Conservation (phyloP, 495 filamentous ascomycete genomes). For the Amphirosellinia nigrospora region DNA sequence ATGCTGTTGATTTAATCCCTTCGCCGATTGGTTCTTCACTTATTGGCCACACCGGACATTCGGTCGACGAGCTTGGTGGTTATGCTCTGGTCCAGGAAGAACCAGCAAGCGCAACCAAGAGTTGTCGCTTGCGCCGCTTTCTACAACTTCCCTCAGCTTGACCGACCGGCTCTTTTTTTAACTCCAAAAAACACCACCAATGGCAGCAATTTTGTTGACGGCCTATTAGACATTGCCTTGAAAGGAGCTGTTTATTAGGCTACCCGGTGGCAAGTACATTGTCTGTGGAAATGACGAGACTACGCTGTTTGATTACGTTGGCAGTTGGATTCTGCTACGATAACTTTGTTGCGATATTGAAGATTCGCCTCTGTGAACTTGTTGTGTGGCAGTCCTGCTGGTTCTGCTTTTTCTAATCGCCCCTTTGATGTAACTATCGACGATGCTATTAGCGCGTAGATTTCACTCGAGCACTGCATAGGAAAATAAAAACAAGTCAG, state of each 20-base stretch:
- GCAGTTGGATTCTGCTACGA: conserved; percentile 11
- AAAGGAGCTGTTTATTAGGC: conserved; percentile 9
- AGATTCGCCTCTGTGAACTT: too few species aligned
- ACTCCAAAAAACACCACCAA: too few species aligned
- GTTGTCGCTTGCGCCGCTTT: conserved; percentile 11
- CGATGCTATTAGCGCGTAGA: too few species aligned
- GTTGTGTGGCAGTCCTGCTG: too few species aligned
- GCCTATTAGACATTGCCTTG: neutral
- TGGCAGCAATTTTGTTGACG: neutral
- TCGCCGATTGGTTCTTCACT: conserved; percentile 27
- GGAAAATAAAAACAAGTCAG: too few species aligned
- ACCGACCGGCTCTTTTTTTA: neutral
- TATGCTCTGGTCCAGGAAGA: neutral
- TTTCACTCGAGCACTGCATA: too few species aligned
- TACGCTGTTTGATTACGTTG: neutral
- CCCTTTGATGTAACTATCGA: too few species aligned
- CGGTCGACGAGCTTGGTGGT: conserved; percentile 15
- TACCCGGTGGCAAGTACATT: neutral
- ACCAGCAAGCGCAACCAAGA: neutral
- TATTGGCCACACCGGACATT: conserved; percentile 38
- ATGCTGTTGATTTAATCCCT: neutral
- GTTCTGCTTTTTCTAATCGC: too few species aligned
- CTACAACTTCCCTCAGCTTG: neutral
- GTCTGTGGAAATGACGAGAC: conserved; percentile 2
- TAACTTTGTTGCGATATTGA: neutral